Evolutionary conservation across 805 yeast genomes (phyloP).

Genomic region (Ogataea populi-albae): DNA sequence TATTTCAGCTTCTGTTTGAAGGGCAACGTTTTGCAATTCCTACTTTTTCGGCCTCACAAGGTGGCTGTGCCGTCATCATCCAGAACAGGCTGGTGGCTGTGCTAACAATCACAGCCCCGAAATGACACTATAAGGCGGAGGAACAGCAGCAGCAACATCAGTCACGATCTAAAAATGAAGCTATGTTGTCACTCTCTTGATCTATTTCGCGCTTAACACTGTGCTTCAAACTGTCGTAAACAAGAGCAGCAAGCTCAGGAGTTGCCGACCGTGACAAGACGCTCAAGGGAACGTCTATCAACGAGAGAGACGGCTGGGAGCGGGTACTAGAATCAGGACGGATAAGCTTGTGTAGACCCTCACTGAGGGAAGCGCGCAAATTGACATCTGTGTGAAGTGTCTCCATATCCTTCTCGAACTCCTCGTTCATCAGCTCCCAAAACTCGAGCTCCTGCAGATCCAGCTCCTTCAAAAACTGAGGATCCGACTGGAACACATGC

Average conservation of each 20-base stretch:
- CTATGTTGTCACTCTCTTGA: constrained; percentile 6
- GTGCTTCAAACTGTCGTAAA: constrained; percentile 18
- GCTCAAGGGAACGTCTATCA: constrained; percentile 24
- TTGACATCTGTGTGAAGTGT: constrained; percentile 10
- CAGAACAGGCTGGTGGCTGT: too few relatives aligned
- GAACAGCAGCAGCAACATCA: constrained; percentile 5
- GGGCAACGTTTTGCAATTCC: background rate
- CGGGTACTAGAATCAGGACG: background rate
- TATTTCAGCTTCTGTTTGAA: background rate
- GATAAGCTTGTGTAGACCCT: background rate
- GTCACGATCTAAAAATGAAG: background rate
- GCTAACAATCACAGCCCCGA: constrained; percentile 3
- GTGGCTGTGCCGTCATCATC: constrained; percentile 4
- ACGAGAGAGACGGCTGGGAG: too few relatives aligned
- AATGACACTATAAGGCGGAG: constrained; percentile 3
- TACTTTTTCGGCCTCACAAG: background rate
- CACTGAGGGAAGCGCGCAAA: background rate
- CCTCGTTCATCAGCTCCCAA: constrained; percentile 33
- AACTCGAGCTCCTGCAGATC: constrained; percentile 31
- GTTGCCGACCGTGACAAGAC: constrained; percentile 16
- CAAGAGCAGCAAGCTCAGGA: constrained; percentile 16
- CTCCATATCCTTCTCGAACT: constrained; percentile 30
- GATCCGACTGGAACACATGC: constrained; percentile 28
- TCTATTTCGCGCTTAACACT: constrained; percentile 13
- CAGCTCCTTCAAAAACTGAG: constrained; percentile 26